Evolutionary conservation across 1,139 yeast species (phyloP), one percentile per base, ranked within the genome.

Genomic region (Geotrichum bryndzae): DNA sequence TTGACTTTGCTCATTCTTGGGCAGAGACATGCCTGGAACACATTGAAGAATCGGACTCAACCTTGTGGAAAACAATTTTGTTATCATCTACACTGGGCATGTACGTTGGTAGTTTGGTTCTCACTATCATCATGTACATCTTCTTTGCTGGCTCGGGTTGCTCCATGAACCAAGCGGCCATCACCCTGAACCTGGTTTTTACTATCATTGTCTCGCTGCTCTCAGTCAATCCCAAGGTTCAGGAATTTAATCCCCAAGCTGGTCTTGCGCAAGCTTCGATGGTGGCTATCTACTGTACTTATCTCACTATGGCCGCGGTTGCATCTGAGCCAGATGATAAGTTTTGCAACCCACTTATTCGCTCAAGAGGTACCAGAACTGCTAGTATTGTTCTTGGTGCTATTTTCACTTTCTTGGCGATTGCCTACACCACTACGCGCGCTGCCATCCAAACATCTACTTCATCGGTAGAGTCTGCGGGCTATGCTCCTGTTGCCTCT

Each of bases 1-100:
- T 95, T 38, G 99, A 95, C 74, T 94, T 91, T 80, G 98, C 99
- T 13, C 99, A 95, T 75, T 95, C 95, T 64, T 95, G 98, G 97
- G 98, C 99, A 0, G 99, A 95, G 70, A 90, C 88, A 11, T 95
- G 99, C 73, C 82, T 94, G 61, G 94, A 88, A 67, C 90, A 90
- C 70, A 90, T 94, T 57, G 98, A 94, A 73, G 80, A 83, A 67
- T 95, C 88, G 68, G 96, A 92, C 66, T 87, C 92, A 58, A 83
- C 85, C 60, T 69, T 89, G 68, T 94, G 99, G 99, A 85, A 90
- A 69, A 80, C 84, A 54, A 76, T 92, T 27, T 79, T 95, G 56
- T 83, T 94, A 46, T 90, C 96, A 1, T 97, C 98, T 0, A 94
- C 99, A 0, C 78, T 87, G 54, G 74, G 84, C 27, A 91, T 94